phyloP scores from a whole-genome alignment of 73 alveolate species.

The Symbiodinium pilosum region DNA sequence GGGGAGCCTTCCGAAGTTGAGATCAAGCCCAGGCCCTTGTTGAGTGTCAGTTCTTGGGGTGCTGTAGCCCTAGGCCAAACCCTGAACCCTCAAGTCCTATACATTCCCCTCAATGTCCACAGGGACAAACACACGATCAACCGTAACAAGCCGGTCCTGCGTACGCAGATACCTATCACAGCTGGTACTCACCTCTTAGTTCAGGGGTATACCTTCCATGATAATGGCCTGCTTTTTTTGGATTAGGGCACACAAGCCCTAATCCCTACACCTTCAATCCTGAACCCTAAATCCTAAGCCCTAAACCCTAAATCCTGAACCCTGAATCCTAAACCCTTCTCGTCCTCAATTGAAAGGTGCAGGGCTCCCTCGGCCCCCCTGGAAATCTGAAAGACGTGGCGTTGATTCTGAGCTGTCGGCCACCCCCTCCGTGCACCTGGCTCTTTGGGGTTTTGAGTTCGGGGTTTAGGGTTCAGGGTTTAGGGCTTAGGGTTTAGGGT shows the following conservation, averaged over 20 bases:
- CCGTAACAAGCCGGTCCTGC: no score
- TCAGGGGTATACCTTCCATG: no score
- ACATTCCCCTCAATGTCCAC: background rate
- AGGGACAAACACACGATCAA: no score
- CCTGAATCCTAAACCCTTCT: background rate
- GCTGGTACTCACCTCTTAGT: no score
- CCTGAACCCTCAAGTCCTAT: background rate
- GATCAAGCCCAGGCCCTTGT: no score
- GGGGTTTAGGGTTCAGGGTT: background rate
- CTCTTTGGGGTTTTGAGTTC: no score
- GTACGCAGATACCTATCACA: no score
- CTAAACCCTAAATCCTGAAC: background rate
- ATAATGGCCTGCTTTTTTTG: no score
- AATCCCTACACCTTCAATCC: background rate
- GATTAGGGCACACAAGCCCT: background rate
- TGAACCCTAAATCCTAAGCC: background rate
- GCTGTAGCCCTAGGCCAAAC: no score
- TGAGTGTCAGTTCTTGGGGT: no score
- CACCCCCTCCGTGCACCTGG: constrained; percentile 13
- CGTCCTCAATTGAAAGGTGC: background rate
- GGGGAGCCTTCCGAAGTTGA: no score
- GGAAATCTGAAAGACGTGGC: background rate
- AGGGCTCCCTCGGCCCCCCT: no score
- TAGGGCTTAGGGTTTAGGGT: background rate
- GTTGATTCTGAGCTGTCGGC: background rate